Evolutionary conservation across 2,329 filamentous ascomycete species (phyloP).

Genomic region (Albophoma yamanashiensis): DNA sequence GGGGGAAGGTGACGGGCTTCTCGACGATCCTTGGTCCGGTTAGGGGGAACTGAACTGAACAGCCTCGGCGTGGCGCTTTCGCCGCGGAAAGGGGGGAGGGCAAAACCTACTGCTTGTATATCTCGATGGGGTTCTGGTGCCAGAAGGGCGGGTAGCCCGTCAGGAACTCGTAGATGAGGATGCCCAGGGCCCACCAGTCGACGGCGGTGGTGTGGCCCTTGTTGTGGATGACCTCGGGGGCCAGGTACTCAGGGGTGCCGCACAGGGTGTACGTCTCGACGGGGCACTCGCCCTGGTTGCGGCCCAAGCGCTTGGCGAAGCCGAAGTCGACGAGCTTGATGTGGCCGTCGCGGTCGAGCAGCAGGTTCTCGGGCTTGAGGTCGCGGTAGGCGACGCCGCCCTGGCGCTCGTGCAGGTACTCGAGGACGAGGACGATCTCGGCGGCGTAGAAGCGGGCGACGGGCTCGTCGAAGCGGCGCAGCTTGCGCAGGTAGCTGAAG

Average conservation of each 20-base stretch:
- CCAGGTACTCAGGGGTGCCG: slow-evolving; percentile 75
- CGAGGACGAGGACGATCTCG: slow-evolving; percentile 72
- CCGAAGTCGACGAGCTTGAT: slow-evolving; percentile 80
- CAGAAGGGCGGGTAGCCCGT: slow-evolving; percentile 81
- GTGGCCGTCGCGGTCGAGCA: slow-evolving; percentile 68
- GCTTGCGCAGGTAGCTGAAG: slow-evolving; percentile 70
- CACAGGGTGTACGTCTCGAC: slow-evolving; percentile 74
- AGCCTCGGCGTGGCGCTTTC: too few species aligned
- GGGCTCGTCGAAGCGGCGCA: slow-evolving; percentile 67
- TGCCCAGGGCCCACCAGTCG: slow-evolving; percentile 82
- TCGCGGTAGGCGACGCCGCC: slow-evolving; percentile 72
- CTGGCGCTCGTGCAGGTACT: slow-evolving; percentile 70
- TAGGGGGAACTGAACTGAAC: too few species aligned
- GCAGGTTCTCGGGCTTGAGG: slow-evolving; percentile 72
- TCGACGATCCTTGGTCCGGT: slow-evolving; percentile 58
- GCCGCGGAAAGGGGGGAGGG: too few species aligned
- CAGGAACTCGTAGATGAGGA: slow-evolving; percentile 74
- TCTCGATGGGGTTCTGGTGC: slow-evolving; percentile 79
- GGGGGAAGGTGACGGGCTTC: slow-evolving; percentile 65
- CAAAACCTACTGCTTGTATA: slow-evolving; percentile 68
- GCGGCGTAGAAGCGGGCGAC: slow-evolving; percentile 75
- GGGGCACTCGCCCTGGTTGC: slow-evolving; percentile 33
- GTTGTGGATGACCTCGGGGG: slow-evolving; percentile 75
- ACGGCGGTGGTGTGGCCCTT: slow-evolving; percentile 68
- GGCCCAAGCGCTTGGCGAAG: slow-evolving; percentile 69